Conservation (phyloP, 2,329 filamentous ascomycete genomes). For the Aspergillus brunneoviolaceus region DNA sequence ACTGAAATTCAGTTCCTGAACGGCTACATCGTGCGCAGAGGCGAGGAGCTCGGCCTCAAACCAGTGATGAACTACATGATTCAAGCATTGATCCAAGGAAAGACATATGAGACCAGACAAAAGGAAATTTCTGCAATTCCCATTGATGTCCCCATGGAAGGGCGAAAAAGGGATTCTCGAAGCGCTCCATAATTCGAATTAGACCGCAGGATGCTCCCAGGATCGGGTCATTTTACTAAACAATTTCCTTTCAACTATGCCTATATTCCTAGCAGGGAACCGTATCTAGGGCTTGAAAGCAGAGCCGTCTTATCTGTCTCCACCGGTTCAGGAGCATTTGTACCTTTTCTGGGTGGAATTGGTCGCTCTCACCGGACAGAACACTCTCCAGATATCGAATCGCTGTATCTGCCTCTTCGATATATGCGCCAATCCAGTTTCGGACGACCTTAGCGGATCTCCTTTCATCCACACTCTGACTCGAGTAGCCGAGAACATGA, state of each 20-base stretch:
- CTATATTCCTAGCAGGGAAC: conserved; percentile 18
- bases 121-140: conserved; percentile 35
- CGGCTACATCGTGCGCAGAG: conserved; percentile 78
- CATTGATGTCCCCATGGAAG: conserved; percentile 21
- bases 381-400: conserved; percentile 24
- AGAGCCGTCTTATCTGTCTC: conserved; percentile 40
- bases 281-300: conserved; percentile 26
- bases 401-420: conserved; percentile 33
- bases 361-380: conserved; percentile 6
- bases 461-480: conserved; percentile 28
- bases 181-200: not conserved
- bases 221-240: not conserved
- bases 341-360: conserved; percentile 23
- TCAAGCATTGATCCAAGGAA: conserved; percentile 70
- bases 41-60: conserved; percentile 69
- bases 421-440: conserved; percentile 38
- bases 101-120: conserved; percentile 50
- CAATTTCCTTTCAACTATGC: not conserved
- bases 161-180: not conserved
- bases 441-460: conserved; percentile 35
- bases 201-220: not conserved
- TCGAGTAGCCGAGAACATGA: conserved; percentile 40
- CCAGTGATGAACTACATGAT: conserved; percentile 73
- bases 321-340: conserved; percentile 36
- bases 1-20: conserved; percentile 85